Percentiles rank a stretch among this genome's conserved stretches.
phyloP scores from a whole-genome alignment of 192 early-diverging fungal species.

The Globomyces pollinis-pini region DNA sequence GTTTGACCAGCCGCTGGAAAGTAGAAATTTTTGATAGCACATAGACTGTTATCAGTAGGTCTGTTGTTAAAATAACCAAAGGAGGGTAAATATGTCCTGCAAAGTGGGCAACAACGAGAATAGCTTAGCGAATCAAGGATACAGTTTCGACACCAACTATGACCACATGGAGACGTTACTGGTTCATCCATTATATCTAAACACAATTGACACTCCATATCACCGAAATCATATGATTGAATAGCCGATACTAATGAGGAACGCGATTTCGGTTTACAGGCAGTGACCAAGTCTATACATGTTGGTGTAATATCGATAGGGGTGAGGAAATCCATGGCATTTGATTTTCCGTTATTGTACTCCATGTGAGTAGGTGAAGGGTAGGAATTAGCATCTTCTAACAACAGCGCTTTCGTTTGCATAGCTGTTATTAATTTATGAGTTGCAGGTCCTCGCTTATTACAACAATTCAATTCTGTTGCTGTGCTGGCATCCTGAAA shows the following conservation, averaged over 20 bases:
- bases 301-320: too few relatives aligned
- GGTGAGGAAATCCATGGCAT: too few relatives aligned
- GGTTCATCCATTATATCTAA: conserved; percentile 43
- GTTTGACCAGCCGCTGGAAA: neutral
- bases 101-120: conserved; percentile 27
- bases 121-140: conserved; percentile 50
- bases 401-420: too few relatives aligned
- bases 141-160: conserved; percentile 57
- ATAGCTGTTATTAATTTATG: conserved; percentile 15
- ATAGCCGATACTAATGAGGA: too few relatives aligned
- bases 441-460: neutral
- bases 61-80: conserved; percentile 11
- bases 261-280: too few relatives aligned
- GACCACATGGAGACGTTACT: conserved; percentile 57
- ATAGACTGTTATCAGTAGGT: conserved; percentile 4
- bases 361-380: too few relatives aligned
- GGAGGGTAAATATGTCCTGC: conserved; percentile 9
- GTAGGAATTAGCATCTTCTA: too few relatives aligned
- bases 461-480: neutral
- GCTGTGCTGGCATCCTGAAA: conserved; percentile 9
- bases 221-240: conserved; percentile 9
- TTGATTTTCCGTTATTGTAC: too few relatives aligned
- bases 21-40: neutral
- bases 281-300: too few relatives aligned
- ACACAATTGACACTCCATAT: conserved; percentile 60